Evolutionary conservation across 176 grass and related monocot genomes (phyloP).

Genomic region (Saccharum spontaneum): DNA sequence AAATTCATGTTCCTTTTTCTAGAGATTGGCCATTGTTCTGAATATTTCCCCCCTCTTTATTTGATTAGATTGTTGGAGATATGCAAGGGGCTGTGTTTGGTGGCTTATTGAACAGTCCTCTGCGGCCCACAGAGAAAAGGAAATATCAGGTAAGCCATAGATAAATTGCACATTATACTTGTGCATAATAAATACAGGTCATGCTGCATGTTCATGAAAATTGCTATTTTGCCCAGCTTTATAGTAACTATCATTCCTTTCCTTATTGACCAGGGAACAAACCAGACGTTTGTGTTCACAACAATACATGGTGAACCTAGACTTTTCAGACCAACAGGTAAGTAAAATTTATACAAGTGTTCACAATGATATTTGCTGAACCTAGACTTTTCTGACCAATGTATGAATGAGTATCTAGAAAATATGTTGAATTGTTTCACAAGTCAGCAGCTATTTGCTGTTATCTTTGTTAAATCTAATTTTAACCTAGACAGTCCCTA

Average conservation of each 20-base stretch:
- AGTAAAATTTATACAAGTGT: constrained; percentile 23
- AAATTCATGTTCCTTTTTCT: neutral
- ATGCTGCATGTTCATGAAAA: neutral
- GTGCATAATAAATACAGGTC: neutral
- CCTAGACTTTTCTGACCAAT: constrained; percentile 71
- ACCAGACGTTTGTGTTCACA: constrained; percentile 87
- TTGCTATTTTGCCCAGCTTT: neutral
- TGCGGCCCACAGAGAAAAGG: constrained; percentile 78
- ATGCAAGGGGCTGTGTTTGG: constrained; percentile 83
- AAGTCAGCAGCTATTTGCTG: neutral
- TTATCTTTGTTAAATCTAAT: neutral
- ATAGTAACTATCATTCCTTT: constrained; percentile 2
- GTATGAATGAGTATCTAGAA: neutral
- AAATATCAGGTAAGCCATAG: constrained; percentile 77
- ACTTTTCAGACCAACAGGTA: constrained; percentile 85
- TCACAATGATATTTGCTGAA: constrained; percentile 62
- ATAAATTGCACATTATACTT: neutral
- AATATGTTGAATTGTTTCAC: neutral
- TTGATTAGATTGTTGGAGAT: constrained; percentile 75
- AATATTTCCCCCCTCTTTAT: neutral
- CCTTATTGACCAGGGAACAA: constrained; percentile 60
- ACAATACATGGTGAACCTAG: constrained; percentile 73
- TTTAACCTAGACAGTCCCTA: neutral
- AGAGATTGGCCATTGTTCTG: neutral
- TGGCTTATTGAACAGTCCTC: constrained; percentile 79